These are phyloP conservation scores for Penicillium thymicola DNA, from an alignment of 2,329 filamentous ascomycete species.

Conservation along the genomic window DNA sequence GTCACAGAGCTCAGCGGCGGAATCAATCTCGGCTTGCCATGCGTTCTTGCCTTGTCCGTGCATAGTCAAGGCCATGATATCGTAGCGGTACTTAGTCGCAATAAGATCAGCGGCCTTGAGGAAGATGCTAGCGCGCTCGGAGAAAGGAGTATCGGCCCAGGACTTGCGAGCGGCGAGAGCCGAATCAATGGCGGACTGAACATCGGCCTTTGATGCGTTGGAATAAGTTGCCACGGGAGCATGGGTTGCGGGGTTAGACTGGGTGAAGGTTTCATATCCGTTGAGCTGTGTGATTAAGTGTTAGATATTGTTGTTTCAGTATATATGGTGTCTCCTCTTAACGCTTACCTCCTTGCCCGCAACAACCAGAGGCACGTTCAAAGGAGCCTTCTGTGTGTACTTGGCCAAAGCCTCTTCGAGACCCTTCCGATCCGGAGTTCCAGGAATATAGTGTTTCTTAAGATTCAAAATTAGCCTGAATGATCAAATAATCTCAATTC, in stretches of 20 bases:
- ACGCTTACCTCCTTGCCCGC: constrained; percentile 70
- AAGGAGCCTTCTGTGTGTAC: constrained; percentile 64
- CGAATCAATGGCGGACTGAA: constrained; percentile 74
- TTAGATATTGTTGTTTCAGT: not conserved
- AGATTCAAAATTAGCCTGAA: constrained; percentile 1
- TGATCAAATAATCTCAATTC: not conserved
- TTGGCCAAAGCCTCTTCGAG: constrained; percentile 70
- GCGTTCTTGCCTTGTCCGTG: constrained; percentile 96
- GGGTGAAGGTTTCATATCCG: constrained; percentile 47
- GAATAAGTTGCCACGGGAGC: constrained; percentile 78
- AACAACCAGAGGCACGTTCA: constrained; percentile 79
- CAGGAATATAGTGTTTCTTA: constrained; percentile 86
- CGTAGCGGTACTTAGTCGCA: constrained; percentile 88
- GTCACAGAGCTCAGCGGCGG: constrained; percentile 86
- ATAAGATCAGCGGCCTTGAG: constrained; percentile 93
- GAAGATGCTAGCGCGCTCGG: constrained; percentile 88
- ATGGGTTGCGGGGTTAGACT: constrained; percentile 82
- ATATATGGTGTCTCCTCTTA: not conserved
- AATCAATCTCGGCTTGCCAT: constrained; percentile 98
- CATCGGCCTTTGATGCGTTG: constrained; percentile 71
- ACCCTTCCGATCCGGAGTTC: constrained; percentile 72
- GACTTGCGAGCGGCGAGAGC: constrained; percentile 80
- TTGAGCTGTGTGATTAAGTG: constrained; percentile 26
- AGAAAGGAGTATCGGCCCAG: constrained; percentile 85
- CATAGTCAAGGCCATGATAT: constrained; percentile 95